Conservation (phyloP, 2,329 filamentous ascomycete genomes). For the Penicillium sp. region DNA sequence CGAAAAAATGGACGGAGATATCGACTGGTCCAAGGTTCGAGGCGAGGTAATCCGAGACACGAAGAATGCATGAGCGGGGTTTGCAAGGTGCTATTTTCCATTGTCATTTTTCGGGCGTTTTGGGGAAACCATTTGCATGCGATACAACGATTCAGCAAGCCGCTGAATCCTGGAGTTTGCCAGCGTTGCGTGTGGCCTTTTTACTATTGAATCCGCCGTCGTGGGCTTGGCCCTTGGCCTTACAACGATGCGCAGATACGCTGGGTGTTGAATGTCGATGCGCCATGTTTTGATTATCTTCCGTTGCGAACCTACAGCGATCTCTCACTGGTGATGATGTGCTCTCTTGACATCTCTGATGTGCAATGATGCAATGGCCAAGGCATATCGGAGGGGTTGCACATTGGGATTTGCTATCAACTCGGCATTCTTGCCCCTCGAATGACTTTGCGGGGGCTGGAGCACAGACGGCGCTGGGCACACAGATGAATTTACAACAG, state of each 20-base stretch:
- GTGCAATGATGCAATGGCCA: slow-evolving; percentile 3
- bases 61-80: slow-evolving; percentile 62
- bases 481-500: slow-evolving; percentile 5
- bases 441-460: slow-evolving; percentile 3
- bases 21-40: slow-evolving; percentile 89
- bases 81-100: slow-evolving; percentile 5
- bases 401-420: neutral
- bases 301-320: neutral
- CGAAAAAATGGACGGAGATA: slow-evolving; percentile 81
- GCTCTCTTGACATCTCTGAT: neutral
- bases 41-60: slow-evolving; percentile 79
- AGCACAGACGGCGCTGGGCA: slow-evolving; percentile 6
- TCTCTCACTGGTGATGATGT: neutral
- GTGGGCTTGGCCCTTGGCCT: slow-evolving; percentile 1
- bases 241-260: neutral
- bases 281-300: neutral
- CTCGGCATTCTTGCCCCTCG: slow-evolving; percentile 7
- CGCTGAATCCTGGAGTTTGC: slow-evolving; percentile 2
- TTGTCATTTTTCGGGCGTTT: slow-evolving; percentile 6
- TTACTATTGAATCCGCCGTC: neutral
- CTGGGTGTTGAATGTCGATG: neutral
- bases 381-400: neutral
- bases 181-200: neutral
- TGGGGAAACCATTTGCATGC: slow-evolving; percentile 10
- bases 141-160: slow-evolving; percentile 8